Percentiles rank a stretch among this genome's conserved stretches.
These are phyloP conservation scores for Aspergillus fischeri DNA, from an alignment of 2,329 filamentous ascomycete genomes.

Conservation along the genomic window DNA sequence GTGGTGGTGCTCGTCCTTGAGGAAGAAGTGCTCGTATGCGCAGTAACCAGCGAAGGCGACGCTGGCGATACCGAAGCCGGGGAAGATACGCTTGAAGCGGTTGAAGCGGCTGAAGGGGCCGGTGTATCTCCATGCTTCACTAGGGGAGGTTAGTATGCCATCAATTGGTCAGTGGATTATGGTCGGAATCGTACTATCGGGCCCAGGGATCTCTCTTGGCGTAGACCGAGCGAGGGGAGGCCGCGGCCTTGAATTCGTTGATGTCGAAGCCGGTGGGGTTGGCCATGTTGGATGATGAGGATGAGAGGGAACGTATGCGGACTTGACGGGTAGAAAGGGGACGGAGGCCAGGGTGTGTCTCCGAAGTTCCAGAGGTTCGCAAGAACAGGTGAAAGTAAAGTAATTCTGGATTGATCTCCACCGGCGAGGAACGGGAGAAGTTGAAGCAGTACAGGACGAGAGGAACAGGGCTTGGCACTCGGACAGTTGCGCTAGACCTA, in stretches of 20 bases:
- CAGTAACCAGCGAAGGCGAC: constrained; percentile 90
- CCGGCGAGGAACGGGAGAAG: constrained; percentile 9
- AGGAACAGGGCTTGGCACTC: constrained; percentile 23
- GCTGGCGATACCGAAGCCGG: constrained; percentile 85
- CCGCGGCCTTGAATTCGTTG: constrained; percentile 69
- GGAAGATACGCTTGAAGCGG: constrained; percentile 81
- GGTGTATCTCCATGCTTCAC: constrained; percentile 91
- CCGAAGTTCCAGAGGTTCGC: constrained; percentile 10
- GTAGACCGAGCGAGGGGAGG: constrained; percentile 53
- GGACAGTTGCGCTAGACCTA: constrained; percentile 23
- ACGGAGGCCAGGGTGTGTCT: constrained; percentile 1
- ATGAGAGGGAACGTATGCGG: constrained; percentile 19
- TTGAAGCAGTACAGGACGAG: constrained; percentile 18
- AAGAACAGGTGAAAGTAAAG: constrained; percentile 9
- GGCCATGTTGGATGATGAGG: constrained; percentile 45
- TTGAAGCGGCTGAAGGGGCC: constrained; percentile 85
- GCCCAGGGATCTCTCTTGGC: constrained; percentile 58
- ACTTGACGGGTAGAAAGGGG: constrained; percentile 16
- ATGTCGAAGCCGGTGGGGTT: constrained; percentile 91
- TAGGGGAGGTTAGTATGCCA: constrained; percentile 39
- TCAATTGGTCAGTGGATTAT: background rate
- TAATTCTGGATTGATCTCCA: background rate
- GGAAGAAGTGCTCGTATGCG: constrained; percentile 81
- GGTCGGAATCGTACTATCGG: constrained; percentile 48
- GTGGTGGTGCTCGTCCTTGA: constrained; percentile 64